Percentiles rank a stretch among this genome's conserved stretches.
Evolutionary conservation across 2,329 filamentous ascomycete genomes (phyloP).

Genomic region (Microcyclospora tardicrescens): DNA sequence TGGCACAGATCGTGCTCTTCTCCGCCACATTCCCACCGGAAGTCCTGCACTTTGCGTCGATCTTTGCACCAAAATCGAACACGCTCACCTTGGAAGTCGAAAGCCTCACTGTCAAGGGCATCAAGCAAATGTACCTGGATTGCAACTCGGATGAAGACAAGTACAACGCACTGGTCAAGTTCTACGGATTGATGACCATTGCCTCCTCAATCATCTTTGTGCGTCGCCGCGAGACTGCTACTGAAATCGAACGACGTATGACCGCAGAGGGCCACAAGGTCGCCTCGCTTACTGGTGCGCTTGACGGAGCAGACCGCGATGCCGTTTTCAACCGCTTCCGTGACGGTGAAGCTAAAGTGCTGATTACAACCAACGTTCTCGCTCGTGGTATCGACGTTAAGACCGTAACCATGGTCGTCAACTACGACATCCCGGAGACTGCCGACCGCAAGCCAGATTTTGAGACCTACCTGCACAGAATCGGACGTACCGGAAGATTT

Average conservation of each 20-base stretch:
- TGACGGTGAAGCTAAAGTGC: constrained; percentile 75
- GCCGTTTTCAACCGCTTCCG: constrained; percentile 77
- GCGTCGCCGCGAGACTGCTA: constrained; percentile 78
- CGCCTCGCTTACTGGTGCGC: constrained; percentile 74
- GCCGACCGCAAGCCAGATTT: constrained; percentile 62
- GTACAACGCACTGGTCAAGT: constrained; percentile 75
- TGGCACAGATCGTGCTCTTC: constrained; percentile 82
- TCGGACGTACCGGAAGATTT: constrained; percentile 91
- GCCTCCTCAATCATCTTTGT: constrained; percentile 98
- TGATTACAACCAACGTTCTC: constrained; percentile 95
- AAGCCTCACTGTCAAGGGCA: constrained; percentile 90
- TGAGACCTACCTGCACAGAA: constrained; percentile 95
- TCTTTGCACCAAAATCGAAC: constrained; percentile 77
- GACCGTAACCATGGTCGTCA: constrained; percentile 94
- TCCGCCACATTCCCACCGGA: constrained; percentile 85
- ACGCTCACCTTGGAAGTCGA: constrained; percentile 77
- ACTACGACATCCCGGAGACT: constrained; percentile 55
- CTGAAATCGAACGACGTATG: constrained; percentile 77
- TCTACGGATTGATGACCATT: constrained; percentile 93
- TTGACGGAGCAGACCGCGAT: constrained; percentile 75
- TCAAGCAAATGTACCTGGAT: constrained; percentile 96
- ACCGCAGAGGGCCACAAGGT: constrained; percentile 80
- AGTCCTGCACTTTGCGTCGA: constrained; percentile 69
- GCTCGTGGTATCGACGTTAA: constrained; percentile 89
- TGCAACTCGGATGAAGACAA: constrained; percentile 72